Evolutionary conservation across 2,329 filamentous ascomycete genomes (phyloP).

Genomic region (Colletotrichum sp.): DNA sequence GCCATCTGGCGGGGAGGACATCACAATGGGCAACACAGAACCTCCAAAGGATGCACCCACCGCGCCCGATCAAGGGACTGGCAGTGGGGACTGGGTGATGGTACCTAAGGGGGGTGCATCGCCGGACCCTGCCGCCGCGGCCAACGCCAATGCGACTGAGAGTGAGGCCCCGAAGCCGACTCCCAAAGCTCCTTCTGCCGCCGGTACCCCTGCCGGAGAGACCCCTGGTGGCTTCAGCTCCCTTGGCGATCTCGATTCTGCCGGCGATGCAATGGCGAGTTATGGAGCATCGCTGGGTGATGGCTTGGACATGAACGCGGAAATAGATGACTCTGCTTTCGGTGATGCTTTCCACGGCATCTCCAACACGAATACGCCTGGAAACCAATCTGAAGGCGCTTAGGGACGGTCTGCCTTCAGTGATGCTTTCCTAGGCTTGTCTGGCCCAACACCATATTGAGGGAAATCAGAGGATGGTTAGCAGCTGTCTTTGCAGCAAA

Average conservation of each 20-base stretch:
- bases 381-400: constrained; percentile 22
- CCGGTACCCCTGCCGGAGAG: constrained; percentile 44
- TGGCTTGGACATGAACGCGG: constrained; percentile 65
- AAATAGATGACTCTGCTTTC: constrained; percentile 81
- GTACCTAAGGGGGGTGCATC: constrained; percentile 67
- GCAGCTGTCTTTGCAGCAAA: not conserved
- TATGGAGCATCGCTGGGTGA: constrained; percentile 59
- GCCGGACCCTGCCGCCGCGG: constrained; percentile 35
- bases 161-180: not conserved
- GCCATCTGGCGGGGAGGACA: constrained; percentile 33
- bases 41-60: constrained; percentile 38
- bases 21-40: constrained; percentile 60
- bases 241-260: constrained; percentile 71
- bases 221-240: constrained; percentile 56
- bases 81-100: constrained; percentile 75
- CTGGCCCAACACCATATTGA: not conserved
- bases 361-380: constrained; percentile 43
- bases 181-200: constrained; percentile 36
- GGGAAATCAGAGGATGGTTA: not conserved
- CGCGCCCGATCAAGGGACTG: constrained; percentile 55
- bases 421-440: not conserved
- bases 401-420: not conserved
- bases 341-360: constrained; percentile 81
- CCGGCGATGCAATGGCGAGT: constrained; percentile 72
- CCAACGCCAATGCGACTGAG: constrained; percentile 20